A percentile compares a stretch with the other conserved stretches of the same genome.
Evolutionary conservation across 179 eudicot genomes (phyloP).

Genomic region (Spinacia oleracea): DNA sequence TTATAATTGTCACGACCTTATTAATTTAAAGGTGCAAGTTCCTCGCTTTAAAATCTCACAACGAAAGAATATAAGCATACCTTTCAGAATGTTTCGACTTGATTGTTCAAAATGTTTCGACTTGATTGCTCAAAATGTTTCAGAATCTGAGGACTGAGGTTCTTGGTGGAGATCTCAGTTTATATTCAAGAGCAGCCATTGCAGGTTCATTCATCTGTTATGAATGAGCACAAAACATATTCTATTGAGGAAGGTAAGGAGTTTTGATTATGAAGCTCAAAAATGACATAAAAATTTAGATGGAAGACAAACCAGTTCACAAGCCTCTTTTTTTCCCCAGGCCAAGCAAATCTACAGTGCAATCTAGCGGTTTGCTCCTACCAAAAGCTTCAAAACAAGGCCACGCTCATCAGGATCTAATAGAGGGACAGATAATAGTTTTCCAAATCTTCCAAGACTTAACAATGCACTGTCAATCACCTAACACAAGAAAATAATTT

Average conservation of each 20-base stretch:
- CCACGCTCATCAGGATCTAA: constrained; percentile 74
- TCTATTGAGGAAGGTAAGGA: neutral
- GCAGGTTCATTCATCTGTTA: constrained; percentile 76
- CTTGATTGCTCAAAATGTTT: too few species aligned
- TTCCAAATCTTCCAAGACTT: constrained; percentile 84
- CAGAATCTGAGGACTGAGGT: constrained; percentile 24
- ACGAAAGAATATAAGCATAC: constrained; percentile 38
- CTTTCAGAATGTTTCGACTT: constrained; percentile 63
- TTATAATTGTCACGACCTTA: neutral
- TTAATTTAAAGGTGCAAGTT: too few species aligned
- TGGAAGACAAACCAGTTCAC: constrained; percentile 59
- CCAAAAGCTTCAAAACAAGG: constrained; percentile 64
- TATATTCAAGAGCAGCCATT: constrained; percentile 60
- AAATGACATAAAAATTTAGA: neutral
- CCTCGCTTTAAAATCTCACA: too few species aligned
- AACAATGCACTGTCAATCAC: constrained; percentile 71
- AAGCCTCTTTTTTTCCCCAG: constrained; percentile 51
- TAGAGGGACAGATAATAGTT: constrained; percentile 63
- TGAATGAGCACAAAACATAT: neutral
- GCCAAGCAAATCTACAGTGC: constrained; percentile 67
- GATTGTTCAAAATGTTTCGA: constrained; percentile 61
- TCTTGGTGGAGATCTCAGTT: constrained; percentile 18
- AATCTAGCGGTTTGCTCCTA: constrained; percentile 61
- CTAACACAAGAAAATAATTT: constrained; percentile 31
- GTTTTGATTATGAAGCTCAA: neutral